phyloP scores from a whole-genome alignment of 2,329 filamentous ascomycete species.

The Fusarium agapanthi region DNA sequence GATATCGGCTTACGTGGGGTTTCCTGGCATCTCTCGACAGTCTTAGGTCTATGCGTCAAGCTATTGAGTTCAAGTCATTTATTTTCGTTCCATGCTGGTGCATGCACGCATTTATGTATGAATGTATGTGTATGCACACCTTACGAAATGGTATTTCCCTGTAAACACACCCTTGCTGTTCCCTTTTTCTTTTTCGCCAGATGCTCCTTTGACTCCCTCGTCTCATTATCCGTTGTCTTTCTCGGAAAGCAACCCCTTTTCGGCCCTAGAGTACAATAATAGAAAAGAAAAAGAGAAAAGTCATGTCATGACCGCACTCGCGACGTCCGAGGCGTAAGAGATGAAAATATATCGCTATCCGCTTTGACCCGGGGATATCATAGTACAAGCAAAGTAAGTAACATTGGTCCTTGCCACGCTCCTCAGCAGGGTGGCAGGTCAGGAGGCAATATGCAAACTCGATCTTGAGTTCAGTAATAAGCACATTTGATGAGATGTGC shows the following conservation, averaged over 20 bases:
- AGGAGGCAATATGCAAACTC: neutral
- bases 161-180: neutral
- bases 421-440: neutral
- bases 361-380: constrained; percentile 35
- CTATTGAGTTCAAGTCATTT: neutral
- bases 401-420: constrained; percentile 4
- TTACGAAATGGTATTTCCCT: constrained; percentile 7
- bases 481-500: constrained; percentile 3
- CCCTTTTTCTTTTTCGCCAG: constrained; percentile 12
- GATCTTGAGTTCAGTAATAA: neutral
- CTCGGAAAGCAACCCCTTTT: constrained; percentile 7
- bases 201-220: constrained; percentile 25
- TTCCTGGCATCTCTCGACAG: neutral
- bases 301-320: neutral
- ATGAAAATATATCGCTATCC: constrained; percentile 28
- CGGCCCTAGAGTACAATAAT: constrained; percentile 3
- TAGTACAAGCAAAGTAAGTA: constrained; percentile 30
- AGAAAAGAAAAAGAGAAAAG: constrained; percentile 8
- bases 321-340: constrained; percentile 1
- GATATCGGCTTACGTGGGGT: neutral
- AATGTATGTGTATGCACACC: constrained; percentile 4
- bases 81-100: neutral
- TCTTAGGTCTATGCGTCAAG: neutral
- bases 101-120: neutral
- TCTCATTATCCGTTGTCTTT: constrained; percentile 1